These are phyloP conservation scores for Diaporthe ilicicola DNA, from an alignment of 2,329 filamentous ascomycete genomes.

Conservation along the genomic window DNA sequence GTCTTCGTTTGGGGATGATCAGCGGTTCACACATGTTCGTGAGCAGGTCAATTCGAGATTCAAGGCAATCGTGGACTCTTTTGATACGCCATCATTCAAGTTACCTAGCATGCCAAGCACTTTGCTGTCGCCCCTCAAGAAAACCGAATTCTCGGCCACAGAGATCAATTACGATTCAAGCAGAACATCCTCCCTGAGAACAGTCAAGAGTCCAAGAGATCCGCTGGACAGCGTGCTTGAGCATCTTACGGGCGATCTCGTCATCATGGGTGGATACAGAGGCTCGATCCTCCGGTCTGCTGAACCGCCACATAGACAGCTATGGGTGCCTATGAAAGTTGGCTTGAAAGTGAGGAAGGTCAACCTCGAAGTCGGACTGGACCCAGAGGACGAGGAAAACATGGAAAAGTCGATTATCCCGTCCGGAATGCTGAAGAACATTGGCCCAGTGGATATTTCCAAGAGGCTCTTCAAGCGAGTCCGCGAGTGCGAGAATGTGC, in stretches of 20 bases:
- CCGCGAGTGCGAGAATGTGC: slow-evolving; percentile 76
- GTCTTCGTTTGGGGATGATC: slow-evolving; percentile 86
- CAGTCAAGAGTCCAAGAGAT: slow-evolving; percentile 37
- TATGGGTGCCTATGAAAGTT: slow-evolving; percentile 95
- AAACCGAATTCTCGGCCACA: slow-evolving; percentile 28
- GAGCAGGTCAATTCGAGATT: slow-evolving; percentile 88
- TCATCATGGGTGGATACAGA: slow-evolving; percentile 89
- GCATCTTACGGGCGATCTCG: slow-evolving; percentile 81
- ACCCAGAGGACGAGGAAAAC: slow-evolving; percentile 81
- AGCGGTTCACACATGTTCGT: slow-evolving; percentile 79
- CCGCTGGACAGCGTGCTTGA: slow-evolving; percentile 67
- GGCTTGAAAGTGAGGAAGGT: slow-evolving; percentile 91
- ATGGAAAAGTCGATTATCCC: slow-evolving; percentile 87
- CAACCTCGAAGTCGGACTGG: slow-evolving; percentile 85
- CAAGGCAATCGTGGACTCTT: slow-evolving; percentile 89
- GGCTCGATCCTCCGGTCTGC: slow-evolving; percentile 89
- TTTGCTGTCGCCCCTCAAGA: slow-evolving; percentile 42
- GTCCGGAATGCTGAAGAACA: slow-evolving; percentile 88
- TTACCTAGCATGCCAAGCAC: slow-evolving; percentile 66
- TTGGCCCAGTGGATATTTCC: slow-evolving; percentile 91
- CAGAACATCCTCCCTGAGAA: slow-evolving; percentile 34
- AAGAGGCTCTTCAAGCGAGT: slow-evolving; percentile 82
- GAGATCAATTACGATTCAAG: slow-evolving; percentile 31
- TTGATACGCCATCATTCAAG: slow-evolving; percentile 81
- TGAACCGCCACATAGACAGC: slow-evolving; percentile 81